Evolutionary conservation across 768 basidiomycete genomes (phyloP).

Genomic region (Panaeolus cyanescens): DNA sequence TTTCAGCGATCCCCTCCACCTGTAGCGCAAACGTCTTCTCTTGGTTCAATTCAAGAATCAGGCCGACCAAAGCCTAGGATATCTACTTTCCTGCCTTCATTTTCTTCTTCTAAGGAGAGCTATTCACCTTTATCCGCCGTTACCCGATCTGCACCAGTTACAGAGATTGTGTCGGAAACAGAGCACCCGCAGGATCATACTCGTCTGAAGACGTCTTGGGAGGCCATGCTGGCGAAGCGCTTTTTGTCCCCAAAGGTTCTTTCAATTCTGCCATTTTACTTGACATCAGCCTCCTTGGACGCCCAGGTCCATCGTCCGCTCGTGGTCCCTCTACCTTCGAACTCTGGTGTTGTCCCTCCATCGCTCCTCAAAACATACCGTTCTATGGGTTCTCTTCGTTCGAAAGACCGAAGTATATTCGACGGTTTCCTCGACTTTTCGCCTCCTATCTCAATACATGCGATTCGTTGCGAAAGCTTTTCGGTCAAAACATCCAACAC

Average conservation of each 20-base stretch:
- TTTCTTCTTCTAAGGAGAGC: neutral
- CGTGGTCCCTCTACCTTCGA: constrained; percentile 58
- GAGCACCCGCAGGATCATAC: constrained; percentile 63
- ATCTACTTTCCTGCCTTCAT: neutral
- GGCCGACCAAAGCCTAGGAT: constrained; percentile 3
- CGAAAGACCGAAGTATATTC: constrained; percentile 8
- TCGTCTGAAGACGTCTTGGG: constrained; percentile 64
- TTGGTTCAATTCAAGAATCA: constrained; percentile 1
- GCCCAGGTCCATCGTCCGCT: constrained; percentile 50
- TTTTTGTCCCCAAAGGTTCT: constrained; percentile 57
- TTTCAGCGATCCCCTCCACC: constrained; percentile 9
- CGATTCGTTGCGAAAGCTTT: constrained; percentile 4
- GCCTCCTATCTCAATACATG: constrained; percentile 13
- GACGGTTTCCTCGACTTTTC: constrained; percentile 24
- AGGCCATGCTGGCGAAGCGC: constrained; percentile 60
- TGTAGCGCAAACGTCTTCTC: neutral
- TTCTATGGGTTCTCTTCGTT: constrained; percentile 29
- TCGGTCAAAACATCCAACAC: constrained; percentile 1
- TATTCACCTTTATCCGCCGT: neutral
- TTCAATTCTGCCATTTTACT: constrained; percentile 67
- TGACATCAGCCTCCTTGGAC: constrained; percentile 57
- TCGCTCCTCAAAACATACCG: constrained; percentile 14
- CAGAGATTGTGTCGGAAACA: constrained; percentile 5
- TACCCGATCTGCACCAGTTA: neutral
- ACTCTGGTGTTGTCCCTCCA: constrained; percentile 26